Base-by-base conservation (phyloP, 2,329 filamentous ascomycete species). In the Alternaria solani region DNA sequence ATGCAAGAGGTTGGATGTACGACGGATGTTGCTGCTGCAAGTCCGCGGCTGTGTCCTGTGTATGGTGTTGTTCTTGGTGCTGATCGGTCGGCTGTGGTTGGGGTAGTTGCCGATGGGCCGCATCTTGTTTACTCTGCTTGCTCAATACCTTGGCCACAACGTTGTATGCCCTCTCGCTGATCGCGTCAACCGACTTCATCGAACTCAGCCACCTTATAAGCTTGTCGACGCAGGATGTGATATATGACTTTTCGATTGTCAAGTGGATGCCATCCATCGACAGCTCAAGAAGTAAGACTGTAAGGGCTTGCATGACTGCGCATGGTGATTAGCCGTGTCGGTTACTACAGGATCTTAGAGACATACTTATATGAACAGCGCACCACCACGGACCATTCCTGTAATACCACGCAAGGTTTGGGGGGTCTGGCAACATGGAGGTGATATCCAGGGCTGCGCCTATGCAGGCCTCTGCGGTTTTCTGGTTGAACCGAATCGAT, bases 321-420 rank as follows among this genome's bases (percentile, higher is more conserved):
- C 38, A 12, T 12, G 49, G 18, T 16, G 11, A 25, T 66, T 48
- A 64, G 56, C 5, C 7, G 38, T 1, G 3, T 14, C 9, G 4
- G 11, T 36, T 32, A 18, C 18, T 32, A n/a, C 12, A n/a, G 16
- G 23, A 26, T 38, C 9, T n/a, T 12, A 18, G 11, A 8, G 23
- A 23, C 59, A 39, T 53, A 64, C 64, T 62, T n/a, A 63, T 68
- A 47, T 74, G 71, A 16, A 80, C 64, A 14, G 76, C 60, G 43
- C 64, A 75, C 78, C 78, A 81, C 80, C 79, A 81, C 5, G 79
- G 79, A 12, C 66, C 66, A 14, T 62, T 54, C 5, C 51, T 20
- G 26, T 70, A 71, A 9, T 70, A 42, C 60, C 60, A 67, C 2
- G n/a, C 32, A 12, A 38, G 53, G 55, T 74, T 66, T 0, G 69